Evolutionary conservation across 2,329 filamentous ascomycete genomes (phyloP), one percentile per base, ranked within the genome.

Genomic region (Magnaporthales sp.): DNA sequence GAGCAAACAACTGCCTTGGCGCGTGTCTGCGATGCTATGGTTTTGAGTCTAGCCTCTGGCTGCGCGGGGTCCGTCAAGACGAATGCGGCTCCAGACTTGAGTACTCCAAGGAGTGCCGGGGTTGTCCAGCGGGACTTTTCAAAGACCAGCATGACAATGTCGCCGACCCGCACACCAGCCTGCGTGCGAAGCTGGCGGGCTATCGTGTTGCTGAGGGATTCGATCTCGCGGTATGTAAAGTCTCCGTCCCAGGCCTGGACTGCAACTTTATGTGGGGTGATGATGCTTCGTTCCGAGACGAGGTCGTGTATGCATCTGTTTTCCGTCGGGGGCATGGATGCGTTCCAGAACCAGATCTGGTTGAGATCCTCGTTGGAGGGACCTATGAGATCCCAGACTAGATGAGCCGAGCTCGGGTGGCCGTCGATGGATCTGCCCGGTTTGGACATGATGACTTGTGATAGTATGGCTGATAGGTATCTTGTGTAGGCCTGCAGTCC

Each of bases 231-330:
- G 68, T 84, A 84, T 2, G 80, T 82, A 65, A 82, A 76, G 66
- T 72, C 71, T 38, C 82, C 81, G 67, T 84, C 82, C 81, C 81
- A 84, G 0, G 82, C 82, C 66, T 80, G 73, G n/a, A 84, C 76
- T 29, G 82, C 82, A 5, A 76, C 69, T 26, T 75, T 74, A n/a
- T 75, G 70, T 1, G 81, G 80, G 3, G 77, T 74, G 27, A 70
- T 67, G 13, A 67, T 69, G 13, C 78, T 78, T 64, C 77, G 76
- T 13, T 78, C 75, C 10, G 75, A 73, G 66, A 84, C 77, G 66
- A 83, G 72, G 58, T 83, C 79, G 68, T 84, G 82, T 75, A 83
- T 81, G 68, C 79, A 81, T 62, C 71, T 73, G 22, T 77, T 71
- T 24, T 83, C 71, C 2, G 75, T 75, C 0, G 77, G 74, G 1